Evolutionary conservation across 106 monocot genomes (phyloP), one percentile per base, ranked within the genome.

Genomic region (Platanthera zijinensis): DNA sequence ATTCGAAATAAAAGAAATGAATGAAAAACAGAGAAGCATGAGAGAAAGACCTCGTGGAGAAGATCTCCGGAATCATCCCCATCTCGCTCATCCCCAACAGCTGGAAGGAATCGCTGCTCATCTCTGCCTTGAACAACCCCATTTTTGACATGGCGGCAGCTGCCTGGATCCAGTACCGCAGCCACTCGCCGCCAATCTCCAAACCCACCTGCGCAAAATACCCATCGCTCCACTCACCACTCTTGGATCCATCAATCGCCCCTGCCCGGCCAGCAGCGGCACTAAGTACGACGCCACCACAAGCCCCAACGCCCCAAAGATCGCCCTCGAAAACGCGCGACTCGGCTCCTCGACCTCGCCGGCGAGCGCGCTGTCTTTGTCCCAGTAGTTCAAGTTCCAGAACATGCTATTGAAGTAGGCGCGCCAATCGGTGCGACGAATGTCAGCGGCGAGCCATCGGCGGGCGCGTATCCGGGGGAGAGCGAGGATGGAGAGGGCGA

Each of bases 381-480:
- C 95, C 95, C 95, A 95, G 77, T 95, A 95, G 30, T 95, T 95
- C 45, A 95, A 71, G 71, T 95, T 95, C 95, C 95, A 95, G 74
- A 95, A 92, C 95, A 95, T 87, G 82, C 76, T 84, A 57, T 95
- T 95, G 78, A 95, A 92, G 79, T 84, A 95, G 4, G 74, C 74
- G 14, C 87, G 78, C 76, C 79, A 82, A 9, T 89, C 51, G 3
- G 87, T 45, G 12, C 54, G 69, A 15, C 18, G 25, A 15, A 73
- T 18, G 30, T 89, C 80, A 7, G 87, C 28, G 32, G 52, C 64
- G 50, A 86, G 64, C 95, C 95, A 95, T 22, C 91, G 82, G 62
- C 57, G 10, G 8, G 89, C 86, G 8, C 77, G 75, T 52, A 95
- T 48, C 69, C 75, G 80, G 10, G 95, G 95, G 50, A 87, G 10